Evolutionary conservation across 768 basidiomycete species (phyloP).

Genomic region (Boletus sensibilis): DNA sequence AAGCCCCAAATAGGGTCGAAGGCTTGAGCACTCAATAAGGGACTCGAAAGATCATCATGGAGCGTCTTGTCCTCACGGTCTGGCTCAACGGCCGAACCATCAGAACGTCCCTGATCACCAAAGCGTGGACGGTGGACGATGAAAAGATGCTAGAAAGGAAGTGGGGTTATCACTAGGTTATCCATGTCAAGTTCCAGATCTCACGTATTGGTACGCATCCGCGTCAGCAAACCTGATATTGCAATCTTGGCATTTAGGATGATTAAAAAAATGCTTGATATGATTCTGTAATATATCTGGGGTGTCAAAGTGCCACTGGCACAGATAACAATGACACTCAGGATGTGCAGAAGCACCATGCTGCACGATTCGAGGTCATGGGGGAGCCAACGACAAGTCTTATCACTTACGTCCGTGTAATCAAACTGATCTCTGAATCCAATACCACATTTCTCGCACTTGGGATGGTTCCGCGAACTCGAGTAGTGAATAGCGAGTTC

Average conservation of each 20-base stretch:
- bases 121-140: conserved; percentile 23
- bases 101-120: conserved; percentile 6
- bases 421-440: conserved; percentile 30
- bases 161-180: neutral
- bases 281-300: conserved; percentile 39
- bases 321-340: conserved; percentile 35
- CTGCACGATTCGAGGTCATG: conserved; percentile 20
- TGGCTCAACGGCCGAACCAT: neutral
- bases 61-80: neutral
- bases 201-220: conserved; percentile 38
- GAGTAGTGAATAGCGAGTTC: conserved; percentile 28
- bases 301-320: conserved; percentile 41
- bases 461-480: conserved; percentile 28
- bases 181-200: conserved; percentile 2
- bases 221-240: conserved; percentile 42
- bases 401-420: conserved; percentile 27
- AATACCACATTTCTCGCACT: conserved; percentile 26
- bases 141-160: conserved; percentile 27
- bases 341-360: conserved; percentile 34
- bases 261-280: conserved; percentile 40
- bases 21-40: conserved; percentile 11
- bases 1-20: conserved; percentile 27
- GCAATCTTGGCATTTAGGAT: conserved; percentile 47
- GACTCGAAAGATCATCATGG: conserved; percentile 3
- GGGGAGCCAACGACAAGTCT: neutral